phyloP scores from a whole-genome alignment of 306 rosid genomes.

The Quercus mongolica region DNA sequence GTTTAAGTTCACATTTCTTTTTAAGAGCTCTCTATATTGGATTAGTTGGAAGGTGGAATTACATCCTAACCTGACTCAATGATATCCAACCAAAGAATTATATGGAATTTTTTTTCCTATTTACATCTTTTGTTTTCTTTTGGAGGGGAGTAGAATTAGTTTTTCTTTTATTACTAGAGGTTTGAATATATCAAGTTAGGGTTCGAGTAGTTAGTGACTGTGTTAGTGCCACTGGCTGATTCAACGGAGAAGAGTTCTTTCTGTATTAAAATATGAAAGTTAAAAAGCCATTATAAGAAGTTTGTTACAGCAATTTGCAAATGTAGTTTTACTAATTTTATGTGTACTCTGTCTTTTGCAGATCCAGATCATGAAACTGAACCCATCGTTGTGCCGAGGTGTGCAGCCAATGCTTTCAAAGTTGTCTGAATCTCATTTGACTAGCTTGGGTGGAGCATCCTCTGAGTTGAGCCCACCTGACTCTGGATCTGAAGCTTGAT shows the following conservation, averaged over 20 bases:
- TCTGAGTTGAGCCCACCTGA: constrained; percentile 70
- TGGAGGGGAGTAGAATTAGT: background rate
- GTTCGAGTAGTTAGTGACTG: background rate
- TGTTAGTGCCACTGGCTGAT: background rate
- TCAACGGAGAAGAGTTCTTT: background rate
- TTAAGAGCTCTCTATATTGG: background rate
- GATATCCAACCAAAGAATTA: background rate
- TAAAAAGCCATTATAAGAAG: background rate
- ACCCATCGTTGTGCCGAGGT: constrained; percentile 53
- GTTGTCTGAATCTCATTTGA: constrained; percentile 56
- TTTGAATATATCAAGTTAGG: background rate
- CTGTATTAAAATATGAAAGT: background rate
- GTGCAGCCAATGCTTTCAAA: constrained; percentile 68
- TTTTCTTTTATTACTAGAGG: background rate
- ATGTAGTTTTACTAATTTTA: constrained; percentile 14
- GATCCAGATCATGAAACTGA: constrained; percentile 58
- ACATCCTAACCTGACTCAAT: background rate
- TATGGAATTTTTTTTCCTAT: background rate
- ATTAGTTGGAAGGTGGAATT: background rate
- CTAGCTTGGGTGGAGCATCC: constrained; percentile 56
- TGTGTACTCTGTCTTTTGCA: constrained; percentile 27
- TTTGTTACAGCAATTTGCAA: constrained; percentile 5
- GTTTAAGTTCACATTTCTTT: background rate
- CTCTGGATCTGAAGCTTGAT: constrained; percentile 79
- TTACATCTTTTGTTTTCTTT: background rate